Conservation (phyloP, 768 basidiomycete species). For the Lentinula boryana region DNA sequence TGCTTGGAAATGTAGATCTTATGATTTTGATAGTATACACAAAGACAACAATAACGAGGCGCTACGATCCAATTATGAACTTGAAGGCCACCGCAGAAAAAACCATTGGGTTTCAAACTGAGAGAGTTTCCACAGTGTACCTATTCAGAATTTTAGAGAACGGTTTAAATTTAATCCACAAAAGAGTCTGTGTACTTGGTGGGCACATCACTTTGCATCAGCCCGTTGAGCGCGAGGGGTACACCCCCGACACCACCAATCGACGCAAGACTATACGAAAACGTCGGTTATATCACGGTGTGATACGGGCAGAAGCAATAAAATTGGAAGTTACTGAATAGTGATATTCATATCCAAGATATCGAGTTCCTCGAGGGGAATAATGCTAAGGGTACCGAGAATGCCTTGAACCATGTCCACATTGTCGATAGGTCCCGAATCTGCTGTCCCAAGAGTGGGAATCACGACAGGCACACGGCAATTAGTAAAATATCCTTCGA, state of each 20-base stretch:
- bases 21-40: too few relatives aligned
- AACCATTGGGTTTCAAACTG: too few relatives aligned
- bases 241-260: constrained; percentile 26
- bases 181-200: constrained; percentile 21
- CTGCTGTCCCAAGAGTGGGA: constrained; percentile 41
- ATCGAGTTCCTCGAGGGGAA: constrained; percentile 49
- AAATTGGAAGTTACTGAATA: constrained; percentile 23
- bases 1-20: too few relatives aligned
- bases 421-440: constrained; percentile 51
- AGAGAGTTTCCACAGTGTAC: not conserved
- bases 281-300: not conserved
- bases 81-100: too few relatives aligned
- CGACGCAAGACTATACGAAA: constrained; percentile 20
- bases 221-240: constrained; percentile 26
- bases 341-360: constrained; percentile 34
- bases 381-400: constrained; percentile 43
- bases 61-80: too few relatives aligned
- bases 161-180: not conserved
- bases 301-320: not conserved
- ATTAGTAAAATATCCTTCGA: too few relatives aligned
- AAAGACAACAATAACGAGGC: too few relatives aligned
- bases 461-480: constrained; percentile 51
- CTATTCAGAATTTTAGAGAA: not conserved
- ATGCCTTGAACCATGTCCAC: constrained; percentile 51
- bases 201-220: constrained; percentile 28